Base-by-base conservation (phyloP, 345 rosid species). In the Citrus mangshanensis region DNA sequence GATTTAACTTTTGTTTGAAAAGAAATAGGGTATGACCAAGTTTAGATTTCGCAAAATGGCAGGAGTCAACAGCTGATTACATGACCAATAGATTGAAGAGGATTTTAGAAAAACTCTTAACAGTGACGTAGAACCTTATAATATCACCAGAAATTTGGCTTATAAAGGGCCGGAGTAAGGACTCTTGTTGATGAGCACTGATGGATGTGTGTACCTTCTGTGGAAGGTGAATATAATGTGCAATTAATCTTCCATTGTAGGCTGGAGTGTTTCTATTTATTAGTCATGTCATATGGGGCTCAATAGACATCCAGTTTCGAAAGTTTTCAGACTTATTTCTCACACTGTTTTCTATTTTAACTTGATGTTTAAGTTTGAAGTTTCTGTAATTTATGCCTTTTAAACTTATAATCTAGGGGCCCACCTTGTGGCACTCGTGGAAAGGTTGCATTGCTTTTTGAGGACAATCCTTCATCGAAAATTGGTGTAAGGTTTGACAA, bases 401-500 rank as follows among this genome's bases (percentile, higher is more conserved):
- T 64, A 49, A 68, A 62, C 54, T 81, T 49, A 63, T 69, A 35
- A 8, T 81, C 25, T 81, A 93, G 98, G 87, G 98, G 93, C 64
- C 98, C 95, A 18, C 34, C 82, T 38, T 66, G 76, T 80, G 97
- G 95, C 68, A 75, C 68, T 74, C 90, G 91, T 69, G 98, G 98
- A 81, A 90, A 82, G 80, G 94, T 93, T 67, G 79, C 81, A 18
- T 87, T 93, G 72, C 85, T 78, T 59, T 95, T 92, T 72, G 92
- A 88, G 75, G 93, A 88, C 65, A 93, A 91, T 87, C 91, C 91
- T 83, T 71, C 81, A 71, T 89, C 98, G 55, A 93, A 95, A 86
- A 84, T 93, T 78, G 98, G 98, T 55, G 94, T 93, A 77, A 92
- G 85, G 81, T 95, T 93, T 91, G 95, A 93, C 82, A 88, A 89